A percentile compares a stretch with the other conserved stretches of the same genome.
These are phyloP conservation scores for Lasiosphaeria ovina DNA, from an alignment of 495 filamentous ascomycete genomes.

Conservation along the genomic window DNA sequence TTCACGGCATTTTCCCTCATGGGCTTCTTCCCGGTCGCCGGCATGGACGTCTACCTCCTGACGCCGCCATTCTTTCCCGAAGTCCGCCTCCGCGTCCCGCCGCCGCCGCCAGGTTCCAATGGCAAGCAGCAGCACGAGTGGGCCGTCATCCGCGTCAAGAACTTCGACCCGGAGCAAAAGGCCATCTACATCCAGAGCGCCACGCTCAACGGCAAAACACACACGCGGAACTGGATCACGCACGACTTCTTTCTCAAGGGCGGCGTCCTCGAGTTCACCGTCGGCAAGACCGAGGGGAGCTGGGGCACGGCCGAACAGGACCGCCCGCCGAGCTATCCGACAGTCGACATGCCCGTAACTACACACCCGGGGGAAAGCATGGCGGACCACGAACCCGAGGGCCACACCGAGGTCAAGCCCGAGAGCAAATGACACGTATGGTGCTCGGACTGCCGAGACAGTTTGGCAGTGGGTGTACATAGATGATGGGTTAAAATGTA, in stretches of 20 bases:
- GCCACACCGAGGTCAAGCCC: too few relatives aligned
- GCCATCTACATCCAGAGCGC: constrained; percentile 62
- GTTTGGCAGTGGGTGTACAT: too few relatives aligned
- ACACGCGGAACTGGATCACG: constrained; percentile 67
- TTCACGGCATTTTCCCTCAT: constrained; percentile 68
- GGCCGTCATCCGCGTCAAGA: constrained; percentile 54
- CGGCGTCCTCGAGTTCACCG: constrained; percentile 59
- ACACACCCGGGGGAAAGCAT: too few relatives aligned
- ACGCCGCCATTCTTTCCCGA: constrained; percentile 63
- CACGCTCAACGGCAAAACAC: constrained; percentile 59
- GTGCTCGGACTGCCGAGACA: too few relatives aligned
- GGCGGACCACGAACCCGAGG: too few relatives aligned
- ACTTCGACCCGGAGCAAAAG: constrained; percentile 61
- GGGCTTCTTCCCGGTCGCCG: constrained; percentile 72
- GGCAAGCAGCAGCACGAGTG: constrained; percentile 37
- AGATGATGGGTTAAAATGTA: too few relatives aligned
- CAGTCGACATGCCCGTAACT: not conserved
- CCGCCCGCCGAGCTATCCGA: constrained; percentile 58
- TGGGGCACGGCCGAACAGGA: constrained; percentile 68
- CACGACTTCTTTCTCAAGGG: constrained; percentile 72
- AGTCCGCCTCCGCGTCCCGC: constrained; percentile 49
- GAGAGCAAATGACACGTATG: too few relatives aligned
- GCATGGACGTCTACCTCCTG: constrained; percentile 72
- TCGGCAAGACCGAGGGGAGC: constrained; percentile 59
- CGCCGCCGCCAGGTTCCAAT: not conserved